These are phyloP conservation scores for Helianthus tuberosus DNA, from an alignment of 129 eudicot genomes.

Conservation along the genomic window DNA sequence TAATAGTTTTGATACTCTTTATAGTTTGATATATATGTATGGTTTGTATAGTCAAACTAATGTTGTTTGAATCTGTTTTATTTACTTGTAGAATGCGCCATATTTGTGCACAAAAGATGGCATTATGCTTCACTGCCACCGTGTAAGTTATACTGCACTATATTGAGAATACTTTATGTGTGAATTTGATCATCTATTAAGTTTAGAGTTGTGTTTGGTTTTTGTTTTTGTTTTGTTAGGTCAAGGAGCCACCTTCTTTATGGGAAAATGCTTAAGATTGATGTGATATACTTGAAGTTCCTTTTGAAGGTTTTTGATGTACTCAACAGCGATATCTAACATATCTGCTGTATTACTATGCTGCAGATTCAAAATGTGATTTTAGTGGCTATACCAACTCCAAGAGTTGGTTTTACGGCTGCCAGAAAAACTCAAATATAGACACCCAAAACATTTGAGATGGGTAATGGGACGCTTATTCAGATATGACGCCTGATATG, in stretches of 20 bases:
- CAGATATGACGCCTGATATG: too few relatives aligned
- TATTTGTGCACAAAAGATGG: slow-evolving; percentile 97
- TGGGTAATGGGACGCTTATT: too few relatives aligned
- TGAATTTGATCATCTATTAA: neutral
- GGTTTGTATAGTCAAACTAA: slow-evolving; percentile 17
- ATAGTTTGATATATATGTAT: neutral
- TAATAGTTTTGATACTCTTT: neutral
- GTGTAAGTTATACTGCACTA: slow-evolving; percentile 47
- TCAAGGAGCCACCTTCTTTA: slow-evolving; percentile 83
- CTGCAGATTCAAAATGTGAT: too few relatives aligned
- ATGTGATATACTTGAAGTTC: too few relatives aligned
- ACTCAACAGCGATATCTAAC: too few relatives aligned
- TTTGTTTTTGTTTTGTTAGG: slow-evolving; percentile 45
- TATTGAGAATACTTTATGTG: slow-evolving; percentile 15
- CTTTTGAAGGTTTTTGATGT: too few relatives aligned
- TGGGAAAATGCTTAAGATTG: slow-evolving; percentile 66
- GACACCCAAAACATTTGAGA: too few relatives aligned
- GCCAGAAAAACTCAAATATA: too few relatives aligned
- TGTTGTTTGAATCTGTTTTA: slow-evolving; percentile 19
- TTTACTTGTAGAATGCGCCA: slow-evolving; percentile 70
- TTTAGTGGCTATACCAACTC: too few relatives aligned
- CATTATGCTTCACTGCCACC: slow-evolving; percentile 76
- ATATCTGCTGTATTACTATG: too few relatives aligned
- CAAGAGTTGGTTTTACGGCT: too few relatives aligned
- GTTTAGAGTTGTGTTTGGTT: slow-evolving; percentile 17